A percentile compares a stretch with the other conserved stretches of the same genome.
These are phyloP conservation scores for Datisca glomerata DNA, from an alignment of 306 rosid genomes.

Conservation along the genomic window DNA sequence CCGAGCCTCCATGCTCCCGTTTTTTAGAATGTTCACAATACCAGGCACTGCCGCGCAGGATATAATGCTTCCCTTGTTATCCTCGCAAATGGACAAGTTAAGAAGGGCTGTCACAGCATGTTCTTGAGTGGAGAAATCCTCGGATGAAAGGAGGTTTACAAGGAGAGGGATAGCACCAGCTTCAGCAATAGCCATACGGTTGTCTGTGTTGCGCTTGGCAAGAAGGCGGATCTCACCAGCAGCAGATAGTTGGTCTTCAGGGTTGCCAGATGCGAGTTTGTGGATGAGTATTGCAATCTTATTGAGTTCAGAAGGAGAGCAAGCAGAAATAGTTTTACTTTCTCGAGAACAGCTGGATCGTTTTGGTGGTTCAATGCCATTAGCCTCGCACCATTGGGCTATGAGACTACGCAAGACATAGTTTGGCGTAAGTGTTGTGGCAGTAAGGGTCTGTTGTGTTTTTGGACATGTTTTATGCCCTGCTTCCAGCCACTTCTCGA, in stretches of 20 bases:
- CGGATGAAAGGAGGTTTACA: slow-evolving; percentile 56
- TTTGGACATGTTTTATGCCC: slow-evolving; percentile 92
- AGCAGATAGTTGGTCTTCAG: slow-evolving; percentile 81
- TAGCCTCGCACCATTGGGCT: slow-evolving; percentile 96
- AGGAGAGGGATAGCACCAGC: slow-evolving; percentile 96
- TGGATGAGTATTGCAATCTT: slow-evolving; percentile 59
- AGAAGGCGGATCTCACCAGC: slow-evolving; percentile 97
- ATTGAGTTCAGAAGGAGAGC: slow-evolving; percentile 65
- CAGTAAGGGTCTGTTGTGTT: slow-evolving; percentile 71
- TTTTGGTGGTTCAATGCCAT: slow-evolving; percentile 90
- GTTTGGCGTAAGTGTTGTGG: slow-evolving; percentile 80
- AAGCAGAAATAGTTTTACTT: slow-evolving; percentile 48
- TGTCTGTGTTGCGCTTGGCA: slow-evolving; percentile 93
- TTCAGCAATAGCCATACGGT: slow-evolving; percentile 95
- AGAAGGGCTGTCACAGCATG: slow-evolving; percentile 97
- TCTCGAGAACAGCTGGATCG: slow-evolving; percentile 53
- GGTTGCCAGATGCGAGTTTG: slow-evolving; percentile 53
- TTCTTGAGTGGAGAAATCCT: slow-evolving; percentile 94
- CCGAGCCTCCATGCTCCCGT: slow-evolving; percentile 98
- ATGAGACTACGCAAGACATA: slow-evolving; percentile 86
- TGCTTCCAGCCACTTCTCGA: slow-evolving; percentile 87
- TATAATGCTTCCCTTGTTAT: slow-evolving; percentile 79
- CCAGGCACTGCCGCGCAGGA: slow-evolving; percentile 87
- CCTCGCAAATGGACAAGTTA: slow-evolving; percentile 89
- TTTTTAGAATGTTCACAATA: slow-evolving; percentile 78